Evolutionary conservation across 345 rosid genomes (phyloP).

Genomic region (Eucalyptus victrix): DNA sequence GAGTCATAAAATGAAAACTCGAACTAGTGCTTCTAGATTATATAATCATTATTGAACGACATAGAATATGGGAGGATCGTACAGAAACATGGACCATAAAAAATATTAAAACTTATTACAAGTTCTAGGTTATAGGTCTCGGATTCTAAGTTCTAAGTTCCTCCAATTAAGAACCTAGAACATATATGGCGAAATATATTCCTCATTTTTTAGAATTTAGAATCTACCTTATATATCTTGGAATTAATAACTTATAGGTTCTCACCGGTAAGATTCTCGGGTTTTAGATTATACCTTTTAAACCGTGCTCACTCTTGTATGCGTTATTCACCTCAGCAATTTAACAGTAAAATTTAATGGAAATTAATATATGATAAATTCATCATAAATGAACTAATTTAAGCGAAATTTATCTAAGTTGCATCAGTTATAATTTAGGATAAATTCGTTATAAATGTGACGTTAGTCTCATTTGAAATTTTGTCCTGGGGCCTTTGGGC

Average conservation of each 20-base stretch:
- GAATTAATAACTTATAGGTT: fast-evolving
- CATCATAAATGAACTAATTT: no score
- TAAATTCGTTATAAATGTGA: no score
- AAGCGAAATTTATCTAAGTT: no score
- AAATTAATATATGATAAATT: fast-evolving
- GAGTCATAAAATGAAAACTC: no score
- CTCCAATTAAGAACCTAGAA: fast-evolving
- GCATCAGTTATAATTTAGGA: no score
- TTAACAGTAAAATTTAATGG: no score
- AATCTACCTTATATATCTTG: fast-evolving
- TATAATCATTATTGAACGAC: fast-evolving
- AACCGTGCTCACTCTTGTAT: fast-evolving
- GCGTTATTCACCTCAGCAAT: fast-evolving
- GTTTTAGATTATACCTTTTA: no score
- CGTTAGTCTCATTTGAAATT: not conserved
- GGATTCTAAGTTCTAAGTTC: fast-evolving
- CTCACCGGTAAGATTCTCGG: fast-evolving
- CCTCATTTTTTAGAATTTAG: fast-evolving
- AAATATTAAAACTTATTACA: no score
- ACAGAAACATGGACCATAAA: fast-evolving
- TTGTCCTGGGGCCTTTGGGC: not conserved
- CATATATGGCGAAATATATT: fast-evolving
- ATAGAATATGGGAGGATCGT: no score
- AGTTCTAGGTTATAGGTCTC: no score
- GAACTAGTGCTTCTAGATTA: no score